Base-by-base conservation (phyloP, 1,284 basidiomycete genomes). In the Sporisorium iseilematis-ciliati region DNA sequence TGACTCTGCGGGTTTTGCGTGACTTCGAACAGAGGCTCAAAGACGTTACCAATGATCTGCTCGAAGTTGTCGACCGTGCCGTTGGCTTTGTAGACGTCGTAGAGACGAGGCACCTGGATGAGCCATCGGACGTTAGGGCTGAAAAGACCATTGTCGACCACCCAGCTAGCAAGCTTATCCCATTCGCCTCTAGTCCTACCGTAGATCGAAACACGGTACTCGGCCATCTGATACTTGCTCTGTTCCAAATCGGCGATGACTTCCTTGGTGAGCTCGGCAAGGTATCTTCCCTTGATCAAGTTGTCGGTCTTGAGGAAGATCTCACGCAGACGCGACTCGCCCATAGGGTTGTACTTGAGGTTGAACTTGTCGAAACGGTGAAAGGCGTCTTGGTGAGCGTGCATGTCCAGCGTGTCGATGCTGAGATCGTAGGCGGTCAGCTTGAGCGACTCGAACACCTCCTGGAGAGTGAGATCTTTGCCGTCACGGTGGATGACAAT, bases 231-330 rank as follows among this genome's bases (percentile, higher is more conserved):
- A 82, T 99, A 99, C 87, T 99, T 99, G 88, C 93, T 95, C 86
- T 96, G 93, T 86, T 98, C 95, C 40, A 98, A 86, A 89, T 99
- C 97, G 31, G 89, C 91, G 90, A 98, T 97, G 50, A 99, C 89
- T 88, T 99, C 97, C 87, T 91, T 90, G 0, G 95, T 98, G 51
- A 99, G 87, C 85, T 99, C 97, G 7, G 97, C 97, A 26, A 99
- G 89, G 85, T 99, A 99, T 50, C 91, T 89, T 1, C 97, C 97
- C 21, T 82, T 53, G 57, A 84, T 78, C 57, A 79, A 70, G 61
- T 99, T 99, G 86, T 99, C 96, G 1, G 96, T 97, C 88, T 99
- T 99, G 75, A 99, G 87, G 88, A 99, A 99, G 80, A 99, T 99
- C 86, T 99, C 97, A 59, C 97, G 89, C 73, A 99, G 87, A 62